Base-by-base conservation (phyloP, 2,329 filamentous ascomycete genomes). In the Biscogniauxia marginata region DNA sequence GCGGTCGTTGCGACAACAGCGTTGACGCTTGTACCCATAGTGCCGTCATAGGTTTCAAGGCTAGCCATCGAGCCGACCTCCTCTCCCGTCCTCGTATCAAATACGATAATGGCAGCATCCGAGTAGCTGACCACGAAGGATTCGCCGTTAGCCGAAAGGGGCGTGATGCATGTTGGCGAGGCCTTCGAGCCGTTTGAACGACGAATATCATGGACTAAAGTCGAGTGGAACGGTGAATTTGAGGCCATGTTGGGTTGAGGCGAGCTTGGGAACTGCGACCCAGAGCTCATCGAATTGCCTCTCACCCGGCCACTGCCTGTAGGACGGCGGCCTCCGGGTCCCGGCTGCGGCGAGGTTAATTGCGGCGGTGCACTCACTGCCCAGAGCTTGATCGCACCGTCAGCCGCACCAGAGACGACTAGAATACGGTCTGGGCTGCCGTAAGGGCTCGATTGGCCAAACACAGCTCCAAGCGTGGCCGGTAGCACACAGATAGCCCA, bases 401-500 rank as follows among this genome's bases (percentile, higher is more conserved):
- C 95, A 7, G 95, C 92, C 6, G 89, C 90, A 46, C 95, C 95
- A 5, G 93, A 96, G 2, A 88, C 93, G n/a, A 99, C 81, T 23
- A 98, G 76, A 50, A 98, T 90, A 18, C 93, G 85, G 69, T 98
- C 95, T 1, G 91, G 79, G 8, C 86, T 89, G 24, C 93, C 93
- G 67, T 90, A 90, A 46, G 86, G 83, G 68, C 80, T 89, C 58
- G 83, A 83, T 53, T 84, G 85, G 16, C 93, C 92, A 68, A 97
- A 96, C 1, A 97, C 82, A 23, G 88, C 80, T 2, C 88, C 90
- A 18, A 91, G 82, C 0, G 90, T 93, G 3, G 90, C 86, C 3
- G 95, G 95, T 2, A 99, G 82, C 13, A 98, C 91, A 68, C 93
- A 97, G 2, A 99, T 83, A 2, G 92, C 88, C 95, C 95, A 99